A percentile compares a stretch with the other conserved stretches of the same genome.
Evolutionary conservation across 1,139 yeast species (phyloP).

Genomic region (Martiniozyma asiatica): DNA sequence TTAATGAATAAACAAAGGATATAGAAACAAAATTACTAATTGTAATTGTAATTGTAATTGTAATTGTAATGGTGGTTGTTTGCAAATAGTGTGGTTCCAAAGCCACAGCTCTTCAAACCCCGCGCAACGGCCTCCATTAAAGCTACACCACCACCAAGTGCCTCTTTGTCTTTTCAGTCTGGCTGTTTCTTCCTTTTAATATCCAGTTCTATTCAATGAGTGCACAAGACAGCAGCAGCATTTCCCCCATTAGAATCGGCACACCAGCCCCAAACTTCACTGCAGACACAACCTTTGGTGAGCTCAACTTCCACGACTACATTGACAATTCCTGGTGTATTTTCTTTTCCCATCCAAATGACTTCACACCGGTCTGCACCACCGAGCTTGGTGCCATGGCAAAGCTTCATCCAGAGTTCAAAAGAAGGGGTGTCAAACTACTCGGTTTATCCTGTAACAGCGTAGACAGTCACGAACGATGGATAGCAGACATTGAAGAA

Average conservation of each 20-base stretch:
- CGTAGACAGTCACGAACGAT: constrained; percentile 56
- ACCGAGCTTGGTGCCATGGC: constrained; percentile 86
- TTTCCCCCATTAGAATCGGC: constrained; percentile 47
- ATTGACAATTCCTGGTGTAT: constrained; percentile 65
- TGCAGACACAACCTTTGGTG: constrained; percentile 64
- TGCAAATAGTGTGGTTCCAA: too few relatives aligned
- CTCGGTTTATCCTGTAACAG: constrained; percentile 72
- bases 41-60: background rate
- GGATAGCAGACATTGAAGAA: constrained; percentile 80
- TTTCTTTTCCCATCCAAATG: constrained; percentile 79
- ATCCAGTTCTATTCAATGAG: too few relatives aligned
- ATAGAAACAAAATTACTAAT: background rate
- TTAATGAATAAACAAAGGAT: constrained; percentile 22
- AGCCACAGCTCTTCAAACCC: too few relatives aligned
- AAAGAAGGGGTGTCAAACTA: constrained; percentile 63
- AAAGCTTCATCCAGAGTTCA: constrained; percentile 70
- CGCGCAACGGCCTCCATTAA: too few relatives aligned
- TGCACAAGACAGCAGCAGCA: too few relatives aligned
- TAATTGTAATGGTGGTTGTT: too few relatives aligned
- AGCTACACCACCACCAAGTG: too few relatives aligned
- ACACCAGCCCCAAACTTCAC: constrained; percentile 72
- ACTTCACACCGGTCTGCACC: constrained; percentile 83
- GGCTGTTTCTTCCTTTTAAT: too few relatives aligned
- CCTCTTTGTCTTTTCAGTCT: too few relatives aligned
- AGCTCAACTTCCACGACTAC: constrained; percentile 64